These are phyloP conservation scores for Parascedosporium putredinis DNA, from an alignment of 2,329 filamentous ascomycete genomes.

Conservation along the genomic window DNA sequence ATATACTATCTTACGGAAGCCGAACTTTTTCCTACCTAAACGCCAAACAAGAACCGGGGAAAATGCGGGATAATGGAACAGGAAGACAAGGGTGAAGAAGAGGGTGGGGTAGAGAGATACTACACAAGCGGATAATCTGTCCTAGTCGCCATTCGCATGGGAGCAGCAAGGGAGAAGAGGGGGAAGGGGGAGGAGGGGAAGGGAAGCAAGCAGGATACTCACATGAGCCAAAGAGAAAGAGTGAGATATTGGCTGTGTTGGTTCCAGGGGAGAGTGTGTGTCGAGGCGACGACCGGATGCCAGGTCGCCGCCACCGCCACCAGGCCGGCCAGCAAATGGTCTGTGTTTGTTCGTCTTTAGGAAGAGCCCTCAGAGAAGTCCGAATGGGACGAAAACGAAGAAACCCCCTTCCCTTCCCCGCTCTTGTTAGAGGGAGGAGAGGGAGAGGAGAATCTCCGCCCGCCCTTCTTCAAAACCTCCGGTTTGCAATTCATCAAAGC, in stretches of 20 bases:
- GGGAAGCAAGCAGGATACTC: background rate
- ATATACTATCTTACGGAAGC: background rate
- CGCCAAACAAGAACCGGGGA: background rate
- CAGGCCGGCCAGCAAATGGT: background rate
- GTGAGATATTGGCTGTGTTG: too few relatives aligned
- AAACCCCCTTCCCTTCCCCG: too few relatives aligned
- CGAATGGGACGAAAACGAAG: background rate
- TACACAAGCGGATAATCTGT: too few relatives aligned
- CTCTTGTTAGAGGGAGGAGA: background rate
- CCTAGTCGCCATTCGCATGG: too few relatives aligned
- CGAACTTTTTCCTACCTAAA: background rate
- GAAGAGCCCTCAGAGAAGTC: slow-evolving; percentile 1
- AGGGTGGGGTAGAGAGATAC: too few relatives aligned
- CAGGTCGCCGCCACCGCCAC: background rate
- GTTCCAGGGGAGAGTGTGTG: too few relatives aligned
- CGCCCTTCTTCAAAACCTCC: background rate
- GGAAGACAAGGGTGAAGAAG: too few relatives aligned
- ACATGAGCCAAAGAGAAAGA: background rate
- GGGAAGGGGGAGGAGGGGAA: background rate
- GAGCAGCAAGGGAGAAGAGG: background rate
- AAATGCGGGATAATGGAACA: too few relatives aligned
- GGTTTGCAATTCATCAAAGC: slow-evolving; percentile 2
- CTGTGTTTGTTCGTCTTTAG: background rate
- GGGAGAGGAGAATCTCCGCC: background rate
- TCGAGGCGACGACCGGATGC: background rate